These are phyloP conservation scores for Tetrahymena elliotti DNA, from an alignment of 73 alveolate species.

Conservation along the genomic window DNA sequence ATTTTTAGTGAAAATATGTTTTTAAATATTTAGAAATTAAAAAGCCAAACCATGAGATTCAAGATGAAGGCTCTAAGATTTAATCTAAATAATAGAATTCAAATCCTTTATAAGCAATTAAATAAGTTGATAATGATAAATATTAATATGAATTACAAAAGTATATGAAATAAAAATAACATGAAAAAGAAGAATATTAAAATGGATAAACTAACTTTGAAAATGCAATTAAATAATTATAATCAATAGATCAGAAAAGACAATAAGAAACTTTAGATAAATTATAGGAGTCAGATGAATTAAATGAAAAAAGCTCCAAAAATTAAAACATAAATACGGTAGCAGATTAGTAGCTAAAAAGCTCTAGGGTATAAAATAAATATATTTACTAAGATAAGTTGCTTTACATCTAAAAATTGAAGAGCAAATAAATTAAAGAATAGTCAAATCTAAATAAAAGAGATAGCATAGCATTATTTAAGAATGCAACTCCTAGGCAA, in stretches of 20 bases:
- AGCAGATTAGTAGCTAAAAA: not conserved
- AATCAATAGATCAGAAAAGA: not conserved
- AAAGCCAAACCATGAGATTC: not conserved
- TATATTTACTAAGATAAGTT: not conserved
- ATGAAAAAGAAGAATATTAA: not conserved
- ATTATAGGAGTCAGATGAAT: not conserved
- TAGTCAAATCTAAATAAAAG: not conserved
- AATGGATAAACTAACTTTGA: not conserved
- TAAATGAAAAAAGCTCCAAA: no score
- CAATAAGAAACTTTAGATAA: not conserved
- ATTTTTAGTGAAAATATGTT: no score
- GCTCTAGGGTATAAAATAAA: not conserved
- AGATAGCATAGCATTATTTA: not conserved
- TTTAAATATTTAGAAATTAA: not conserved
- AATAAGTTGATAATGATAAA: not conserved
- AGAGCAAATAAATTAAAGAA: not conserved
- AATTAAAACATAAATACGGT: no score
- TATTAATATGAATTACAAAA: not conserved
- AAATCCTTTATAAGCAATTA: not conserved
- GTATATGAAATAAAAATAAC: no score
- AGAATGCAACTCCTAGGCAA: not conserved
- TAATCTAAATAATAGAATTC: not conserved
- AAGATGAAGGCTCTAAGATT: not conserved
- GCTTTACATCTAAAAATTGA: not conserved
- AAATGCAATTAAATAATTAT: no score